A percentile compares a stretch with the other conserved stretches of the same genome.
phyloP scores from a whole-genome alignment of 805 yeast genomes.

The Wickerhamiella galacta region DNA sequence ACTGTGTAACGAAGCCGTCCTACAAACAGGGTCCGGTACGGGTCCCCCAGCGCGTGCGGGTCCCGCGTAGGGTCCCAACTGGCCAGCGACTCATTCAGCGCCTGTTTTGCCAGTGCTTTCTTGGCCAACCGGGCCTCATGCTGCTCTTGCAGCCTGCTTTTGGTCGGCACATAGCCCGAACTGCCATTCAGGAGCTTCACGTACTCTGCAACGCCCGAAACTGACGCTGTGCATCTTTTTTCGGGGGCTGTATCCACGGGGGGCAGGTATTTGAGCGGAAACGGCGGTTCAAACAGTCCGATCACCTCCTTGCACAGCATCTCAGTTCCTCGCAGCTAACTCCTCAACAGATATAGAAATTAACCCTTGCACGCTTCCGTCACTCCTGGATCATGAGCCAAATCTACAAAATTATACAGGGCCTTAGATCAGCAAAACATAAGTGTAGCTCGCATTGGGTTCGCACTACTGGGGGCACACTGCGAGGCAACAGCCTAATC shows the following conservation, averaged over 20 bases:
- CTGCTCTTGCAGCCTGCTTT: neutral
- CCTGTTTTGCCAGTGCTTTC: slow-evolving; percentile 13
- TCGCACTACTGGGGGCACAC: too few relatives aligned
- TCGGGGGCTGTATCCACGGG: neutral
- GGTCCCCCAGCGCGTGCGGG: slow-evolving; percentile 48
- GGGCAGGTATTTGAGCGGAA: neutral
- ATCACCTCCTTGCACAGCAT: neutral
- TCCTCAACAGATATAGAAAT: too few relatives aligned
- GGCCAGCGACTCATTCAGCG: slow-evolving; percentile 23
- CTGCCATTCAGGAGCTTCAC: neutral
- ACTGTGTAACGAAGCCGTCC: slow-evolving; percentile 49
- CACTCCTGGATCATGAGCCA: too few relatives aligned
- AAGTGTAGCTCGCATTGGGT: too few relatives aligned
- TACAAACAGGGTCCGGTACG: slow-evolving; percentile 62
- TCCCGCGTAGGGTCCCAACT: slow-evolving; percentile 42
- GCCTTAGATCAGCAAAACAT: too few relatives aligned
- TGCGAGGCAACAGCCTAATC: neutral
- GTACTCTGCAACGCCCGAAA: neutral
- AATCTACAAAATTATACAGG: too few relatives aligned
- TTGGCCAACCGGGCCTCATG: slow-evolving; percentile 7
- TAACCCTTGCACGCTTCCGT: too few relatives aligned
- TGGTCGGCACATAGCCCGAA: neutral
- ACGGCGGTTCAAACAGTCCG: neutral
- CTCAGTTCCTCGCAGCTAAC: neutral
- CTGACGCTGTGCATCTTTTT: neutral